phyloP scores from a whole-genome alignment of 106 monocot genomes.

The Phalaenopsis aphrodite region DNA sequence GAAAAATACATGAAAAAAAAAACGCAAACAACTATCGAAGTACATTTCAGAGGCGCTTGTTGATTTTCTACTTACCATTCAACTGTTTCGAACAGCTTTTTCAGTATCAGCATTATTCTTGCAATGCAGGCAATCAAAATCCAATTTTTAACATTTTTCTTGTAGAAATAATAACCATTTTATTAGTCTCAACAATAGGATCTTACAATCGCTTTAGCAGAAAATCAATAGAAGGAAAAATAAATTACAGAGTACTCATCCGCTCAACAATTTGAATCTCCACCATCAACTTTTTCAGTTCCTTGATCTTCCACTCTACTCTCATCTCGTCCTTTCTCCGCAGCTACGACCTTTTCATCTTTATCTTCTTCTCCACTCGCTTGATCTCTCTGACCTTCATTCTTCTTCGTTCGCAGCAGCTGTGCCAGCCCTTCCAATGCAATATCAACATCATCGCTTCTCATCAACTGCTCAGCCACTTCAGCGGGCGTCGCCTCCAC shows the following conservation, averaged over 20 bases:
- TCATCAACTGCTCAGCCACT: slow-evolving; percentile 8
- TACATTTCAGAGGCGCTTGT: no score
- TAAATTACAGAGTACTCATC: not conserved
- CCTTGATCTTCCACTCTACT: not conserved
- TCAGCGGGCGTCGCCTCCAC: slow-evolving; percentile 5
- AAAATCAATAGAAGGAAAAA: not conserved
- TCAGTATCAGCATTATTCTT: no score
- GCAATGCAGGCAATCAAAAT: no score
- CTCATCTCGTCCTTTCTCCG: not conserved
- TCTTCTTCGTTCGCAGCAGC: not conserved
- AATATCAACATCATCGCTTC: slow-evolving; percentile 2
- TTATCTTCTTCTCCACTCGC: not conserved
- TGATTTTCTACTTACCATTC: no score
- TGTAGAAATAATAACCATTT: no score
- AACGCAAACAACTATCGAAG: no score
- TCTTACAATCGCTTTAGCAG: not conserved
- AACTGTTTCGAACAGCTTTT: no score
- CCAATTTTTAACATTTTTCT: no score
- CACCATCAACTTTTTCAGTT: not conserved
- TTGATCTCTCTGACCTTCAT: not conserved
- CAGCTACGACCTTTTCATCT: not conserved
- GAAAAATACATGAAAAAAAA: no score
- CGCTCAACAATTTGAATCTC: not conserved
- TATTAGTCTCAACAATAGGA: not conserved
- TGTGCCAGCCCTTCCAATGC: slow-evolving; percentile 4